Conservation (phyloP, 1,284 basidiomycete species). For the Peniophora sp. region DNA sequence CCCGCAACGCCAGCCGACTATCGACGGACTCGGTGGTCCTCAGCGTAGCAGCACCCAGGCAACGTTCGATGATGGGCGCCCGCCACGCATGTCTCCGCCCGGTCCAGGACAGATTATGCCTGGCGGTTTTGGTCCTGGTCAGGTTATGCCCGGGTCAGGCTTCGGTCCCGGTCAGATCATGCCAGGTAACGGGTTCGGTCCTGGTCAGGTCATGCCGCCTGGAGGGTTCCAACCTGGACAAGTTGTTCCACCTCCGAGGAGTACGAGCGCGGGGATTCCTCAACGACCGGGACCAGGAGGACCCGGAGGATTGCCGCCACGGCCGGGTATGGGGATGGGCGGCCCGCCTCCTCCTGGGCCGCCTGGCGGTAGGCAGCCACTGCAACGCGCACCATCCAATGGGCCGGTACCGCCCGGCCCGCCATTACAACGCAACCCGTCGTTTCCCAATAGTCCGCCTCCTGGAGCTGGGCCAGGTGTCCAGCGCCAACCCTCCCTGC, state of each 20-base stretch:
- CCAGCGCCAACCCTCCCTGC: background rate
- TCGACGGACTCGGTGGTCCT: slow-evolving; percentile 11
- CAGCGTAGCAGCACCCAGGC: background rate
- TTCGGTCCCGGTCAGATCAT: slow-evolving; percentile 18
- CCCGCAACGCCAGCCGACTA: slow-evolving; percentile 13
- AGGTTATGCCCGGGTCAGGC: slow-evolving; percentile 17
- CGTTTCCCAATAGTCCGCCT: slow-evolving; percentile 6
- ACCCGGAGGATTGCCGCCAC: slow-evolving; percentile 3
- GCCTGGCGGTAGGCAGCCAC: background rate
- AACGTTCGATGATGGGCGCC: background rate
- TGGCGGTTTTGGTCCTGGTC: slow-evolving; percentile 18
- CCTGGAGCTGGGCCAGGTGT: background rate
- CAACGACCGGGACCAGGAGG: slow-evolving; percentile 11
- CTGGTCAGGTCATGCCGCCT: slow-evolving; percentile 10
- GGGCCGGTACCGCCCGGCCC: slow-evolving; percentile 4
- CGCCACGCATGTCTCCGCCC: slow-evolving; percentile 6
- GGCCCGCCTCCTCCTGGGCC: background rate
- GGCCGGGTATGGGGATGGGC: slow-evolving; percentile 7
- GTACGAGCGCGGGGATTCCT: slow-evolving; percentile 28
- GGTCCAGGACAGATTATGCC: slow-evolving; percentile 3
- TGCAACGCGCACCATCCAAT: slow-evolving; percentile 3
- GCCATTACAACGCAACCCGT: slow-evolving; percentile 10
- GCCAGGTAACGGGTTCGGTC: slow-evolving; percentile 11
- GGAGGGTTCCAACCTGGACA: slow-evolving; percentile 17
- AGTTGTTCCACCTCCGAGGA: slow-evolving; percentile 33